Conservation (phyloP, 208 protist genomes). For the Trypanosoma cruzi region DNA sequence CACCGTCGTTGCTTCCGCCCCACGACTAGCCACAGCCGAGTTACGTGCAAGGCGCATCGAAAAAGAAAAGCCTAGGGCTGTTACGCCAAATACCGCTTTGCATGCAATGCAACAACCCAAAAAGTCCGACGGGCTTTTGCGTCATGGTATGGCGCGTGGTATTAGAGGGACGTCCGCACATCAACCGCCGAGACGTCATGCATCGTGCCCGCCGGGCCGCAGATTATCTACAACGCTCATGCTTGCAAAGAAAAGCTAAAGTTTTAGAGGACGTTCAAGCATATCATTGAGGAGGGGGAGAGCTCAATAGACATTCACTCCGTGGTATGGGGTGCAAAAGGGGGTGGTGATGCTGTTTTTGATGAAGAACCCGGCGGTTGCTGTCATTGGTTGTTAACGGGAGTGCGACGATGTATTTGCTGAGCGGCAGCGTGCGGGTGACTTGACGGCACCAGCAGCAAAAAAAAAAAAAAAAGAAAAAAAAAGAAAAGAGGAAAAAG, state of each 20-base stretch:
- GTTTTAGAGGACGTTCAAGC: too few species aligned
- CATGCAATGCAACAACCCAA: background rate
- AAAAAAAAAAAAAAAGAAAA: background rate
- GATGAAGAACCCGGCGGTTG: background rate
- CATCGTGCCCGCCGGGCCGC: background rate
- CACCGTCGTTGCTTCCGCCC: background rate
- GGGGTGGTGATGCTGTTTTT: too few species aligned
- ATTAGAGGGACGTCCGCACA: background rate
- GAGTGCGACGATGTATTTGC: background rate
- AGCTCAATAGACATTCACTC: too few species aligned
- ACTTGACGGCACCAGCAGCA: background rate
- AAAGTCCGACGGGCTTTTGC: background rate
- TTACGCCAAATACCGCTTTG: background rate
- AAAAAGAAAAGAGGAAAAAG: background rate
- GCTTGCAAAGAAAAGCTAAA: background rate
- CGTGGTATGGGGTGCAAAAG: too few species aligned
- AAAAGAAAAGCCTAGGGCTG: background rate
- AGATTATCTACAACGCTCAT: background rate
- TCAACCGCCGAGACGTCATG: background rate
- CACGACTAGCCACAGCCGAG: conserved; percentile 13
- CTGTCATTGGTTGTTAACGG: background rate
- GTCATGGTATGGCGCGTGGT: background rate
- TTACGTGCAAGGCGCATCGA: background rate
- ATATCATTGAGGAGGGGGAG: too few species aligned
- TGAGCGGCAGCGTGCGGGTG: background rate